phyloP scores from a whole-genome alignment of 176 grass and related monocot genomes.

The Microstegium vimineum region DNA sequence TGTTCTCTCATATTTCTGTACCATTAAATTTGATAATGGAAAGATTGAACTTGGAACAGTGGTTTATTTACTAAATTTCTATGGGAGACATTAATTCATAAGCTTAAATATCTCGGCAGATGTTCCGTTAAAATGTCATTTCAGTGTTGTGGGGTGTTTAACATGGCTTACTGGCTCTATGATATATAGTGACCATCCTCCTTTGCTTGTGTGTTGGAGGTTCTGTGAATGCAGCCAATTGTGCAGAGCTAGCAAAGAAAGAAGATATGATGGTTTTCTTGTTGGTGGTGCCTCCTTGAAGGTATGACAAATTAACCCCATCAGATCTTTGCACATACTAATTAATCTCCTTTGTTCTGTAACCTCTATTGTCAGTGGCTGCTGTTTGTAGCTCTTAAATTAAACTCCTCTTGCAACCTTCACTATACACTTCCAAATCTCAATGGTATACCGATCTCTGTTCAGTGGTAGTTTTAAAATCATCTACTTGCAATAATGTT shows the following conservation, averaged over 20 bases:
- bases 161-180: neutral
- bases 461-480: neutral
- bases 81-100: neutral
- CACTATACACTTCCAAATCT: neutral
- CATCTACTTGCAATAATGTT: neutral
- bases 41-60: neutral
- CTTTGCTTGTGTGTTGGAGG: conserved; percentile 49
- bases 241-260: conserved; percentile 85
- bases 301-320: conserved; percentile 38
- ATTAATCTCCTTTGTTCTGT: neutral
- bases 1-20: neutral
- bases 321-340: neutral
- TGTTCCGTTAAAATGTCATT: neutral
- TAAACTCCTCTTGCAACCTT: neutral
- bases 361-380: too few species aligned
- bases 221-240: conserved; percentile 86
- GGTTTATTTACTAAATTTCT: neutral
- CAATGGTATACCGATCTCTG: neutral
- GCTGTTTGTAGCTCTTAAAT: neutral
- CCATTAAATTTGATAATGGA: neutral
- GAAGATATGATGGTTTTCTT: conserved; percentile 99
- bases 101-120: neutral
- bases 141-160: neutral
- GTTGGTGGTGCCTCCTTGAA: conserved; percentile 94
- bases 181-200: neutral